Percentiles rank a stretch among this genome's conserved stretches.
Conservation (phyloP, 2,329 filamentous ascomycete genomes). For the Fusarium oxysporum region DNA sequence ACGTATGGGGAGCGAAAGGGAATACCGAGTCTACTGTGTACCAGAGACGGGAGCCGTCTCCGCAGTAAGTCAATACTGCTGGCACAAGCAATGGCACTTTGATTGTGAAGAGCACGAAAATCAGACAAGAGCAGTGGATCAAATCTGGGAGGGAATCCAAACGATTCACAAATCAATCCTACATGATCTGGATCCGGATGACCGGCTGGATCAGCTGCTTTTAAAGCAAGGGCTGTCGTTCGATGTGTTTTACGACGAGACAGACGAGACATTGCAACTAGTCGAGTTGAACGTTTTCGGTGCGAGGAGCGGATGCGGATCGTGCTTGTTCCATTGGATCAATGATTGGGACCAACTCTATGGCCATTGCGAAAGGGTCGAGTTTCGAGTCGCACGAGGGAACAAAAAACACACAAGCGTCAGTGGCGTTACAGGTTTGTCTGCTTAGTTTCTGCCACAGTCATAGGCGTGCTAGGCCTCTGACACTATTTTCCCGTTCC, state of each 20-base stretch:
- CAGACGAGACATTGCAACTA: slow-evolving; percentile 41
- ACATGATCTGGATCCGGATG: background rate
- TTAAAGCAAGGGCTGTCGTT: slow-evolving; percentile 56
- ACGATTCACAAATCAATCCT: slow-evolving; percentile 15
- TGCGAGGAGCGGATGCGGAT: slow-evolving; percentile 56
- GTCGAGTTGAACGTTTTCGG: slow-evolving; percentile 61
- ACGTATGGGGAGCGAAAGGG: slow-evolving; percentile 51
- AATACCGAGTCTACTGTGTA: slow-evolving; percentile 59
- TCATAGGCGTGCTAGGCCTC: background rate
- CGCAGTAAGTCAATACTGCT: slow-evolving; percentile 56
- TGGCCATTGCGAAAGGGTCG: background rate
- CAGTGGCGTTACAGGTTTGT: background rate
- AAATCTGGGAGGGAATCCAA: slow-evolving; percentile 8
- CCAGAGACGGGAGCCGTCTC: slow-evolving; percentile 49
- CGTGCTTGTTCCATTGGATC: slow-evolving; percentile 60
- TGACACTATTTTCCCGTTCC: slow-evolving; percentile 4
- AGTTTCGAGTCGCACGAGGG: slow-evolving; percentile 21
- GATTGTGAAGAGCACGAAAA: background rate
- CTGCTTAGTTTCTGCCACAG: background rate
- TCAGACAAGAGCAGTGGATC: slow-evolving; percentile 33
- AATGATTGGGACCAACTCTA: slow-evolving; percentile 17
- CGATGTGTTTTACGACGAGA: slow-evolving; percentile 54
- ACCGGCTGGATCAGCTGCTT: slow-evolving; percentile 46
- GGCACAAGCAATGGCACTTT: slow-evolving; percentile 52
- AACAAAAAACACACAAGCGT: background rate